A percentile compares a stretch with the other conserved stretches of the same genome.
These are phyloP conservation scores for Antrodiella citrinella DNA, from an alignment of 768 basidiomycete genomes.

Conservation along the genomic window DNA sequence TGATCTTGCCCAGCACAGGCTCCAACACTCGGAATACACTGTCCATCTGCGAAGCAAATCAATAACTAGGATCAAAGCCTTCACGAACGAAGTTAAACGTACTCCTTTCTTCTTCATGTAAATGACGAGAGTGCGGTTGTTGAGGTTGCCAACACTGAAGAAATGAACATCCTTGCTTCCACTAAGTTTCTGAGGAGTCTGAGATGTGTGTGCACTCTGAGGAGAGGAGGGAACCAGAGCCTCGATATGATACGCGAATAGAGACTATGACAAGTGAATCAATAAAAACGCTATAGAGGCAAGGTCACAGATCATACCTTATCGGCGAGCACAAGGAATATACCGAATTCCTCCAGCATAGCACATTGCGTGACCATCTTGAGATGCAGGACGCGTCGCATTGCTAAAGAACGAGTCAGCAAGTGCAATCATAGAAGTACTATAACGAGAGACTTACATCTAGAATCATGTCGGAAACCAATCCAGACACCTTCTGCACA, in stretches of 20 bases:
- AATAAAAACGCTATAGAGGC: neutral
- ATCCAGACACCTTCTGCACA: slow-evolving; percentile 97
- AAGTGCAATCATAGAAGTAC: slow-evolving; percentile 3
- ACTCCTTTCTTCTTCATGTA: slow-evolving; percentile 95
- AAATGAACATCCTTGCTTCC: slow-evolving; percentile 91
- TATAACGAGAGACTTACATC: slow-evolving; percentile 43
- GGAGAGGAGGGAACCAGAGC: slow-evolving; percentile 87
- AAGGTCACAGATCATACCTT: slow-evolving; percentile 39
- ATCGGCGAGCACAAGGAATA: slow-evolving; percentile 92
- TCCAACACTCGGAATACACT: slow-evolving; percentile 97
- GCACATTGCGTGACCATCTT: slow-evolving; percentile 94
- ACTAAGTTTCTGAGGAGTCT: slow-evolving; percentile 85
- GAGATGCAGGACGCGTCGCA: slow-evolving; percentile 89
- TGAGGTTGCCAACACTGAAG: slow-evolving; percentile 87
- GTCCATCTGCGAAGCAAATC: slow-evolving; percentile 43
- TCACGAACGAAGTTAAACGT: slow-evolving; percentile 14
- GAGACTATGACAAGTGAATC: slow-evolving; percentile 38
- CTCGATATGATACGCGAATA: slow-evolving; percentile 95
- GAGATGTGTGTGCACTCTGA: slow-evolving; percentile 54
- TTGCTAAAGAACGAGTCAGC: slow-evolving; percentile 41
- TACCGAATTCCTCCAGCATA: slow-evolving; percentile 93
- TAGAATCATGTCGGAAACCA: slow-evolving; percentile 81
- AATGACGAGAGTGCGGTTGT: slow-evolving; percentile 82
- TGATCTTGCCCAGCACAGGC: slow-evolving; percentile 86
- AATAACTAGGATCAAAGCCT: slow-evolving; percentile 12